Evolutionary conservation across 345 rosid genomes (phyloP), one percentile per base, ranked within the genome.

Genomic region (Salix koriyanagi): DNA sequence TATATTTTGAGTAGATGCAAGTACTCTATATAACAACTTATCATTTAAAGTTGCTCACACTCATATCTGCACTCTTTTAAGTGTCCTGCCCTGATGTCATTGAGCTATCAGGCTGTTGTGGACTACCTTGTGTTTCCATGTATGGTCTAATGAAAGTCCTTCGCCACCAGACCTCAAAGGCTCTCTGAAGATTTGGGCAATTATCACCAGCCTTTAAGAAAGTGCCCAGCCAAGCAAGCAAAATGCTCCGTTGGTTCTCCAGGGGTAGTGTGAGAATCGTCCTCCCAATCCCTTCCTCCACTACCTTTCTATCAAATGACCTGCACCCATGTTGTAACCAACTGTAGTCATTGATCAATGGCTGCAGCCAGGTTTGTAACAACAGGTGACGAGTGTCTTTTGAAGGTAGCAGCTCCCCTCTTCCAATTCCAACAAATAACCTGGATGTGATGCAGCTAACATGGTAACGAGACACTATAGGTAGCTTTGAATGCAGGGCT

Each of bases 141-240:
- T 88, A 88, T n/a, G 99, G 98, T 79, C 93, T 88, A 69, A 93
- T 81, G 76, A 96, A 96, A 7, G 99, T 86, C 73, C 99, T 74
- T 8, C 99, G 90, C 99, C 99, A 96, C 99, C 99, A 96, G 62
- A 96, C 99, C 87, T 96, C 94, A 32, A 96, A 96, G 39, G 99
- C 97, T 87, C 91, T 84, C 75, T 90, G 99, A 74, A 96, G 94
- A 85, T 96, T 96, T 4, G 99, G 99, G 89, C 99, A 96, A 69
- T 89, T 91, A 84, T 96, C 93, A 30, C 98, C 98, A 1, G 89
- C 89, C 71, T 89, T 91, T 60, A 96, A 76, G 68, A 96, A 96
- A 83, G 87, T 90, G 39, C 98, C 93, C 62, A 96, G 78, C 99
- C 98, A 96, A 44, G 89, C 72, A 56, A 96, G 82, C 82, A 96